phyloP scores from a whole-genome alignment of 257 asterid species.

The Nicotiana paniculata region DNA sequence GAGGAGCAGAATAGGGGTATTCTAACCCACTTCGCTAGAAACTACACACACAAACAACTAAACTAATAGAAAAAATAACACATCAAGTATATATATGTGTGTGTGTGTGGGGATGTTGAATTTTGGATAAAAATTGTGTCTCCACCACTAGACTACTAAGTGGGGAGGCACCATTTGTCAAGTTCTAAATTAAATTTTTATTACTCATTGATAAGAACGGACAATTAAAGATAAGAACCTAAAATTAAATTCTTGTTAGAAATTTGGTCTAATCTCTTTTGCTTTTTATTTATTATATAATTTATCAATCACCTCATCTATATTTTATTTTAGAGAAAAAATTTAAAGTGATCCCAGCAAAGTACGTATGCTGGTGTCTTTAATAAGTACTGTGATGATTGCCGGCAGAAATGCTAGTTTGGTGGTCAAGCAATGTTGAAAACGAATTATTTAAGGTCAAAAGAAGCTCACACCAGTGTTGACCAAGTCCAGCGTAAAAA shows the following conservation, averaged over 20 bases:
- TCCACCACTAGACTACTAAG: too few species aligned
- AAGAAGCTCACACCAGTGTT: not conserved
- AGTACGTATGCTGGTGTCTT: not conserved
- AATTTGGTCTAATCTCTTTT: not conserved
- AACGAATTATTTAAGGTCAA: not conserved
- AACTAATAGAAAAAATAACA: too few species aligned
- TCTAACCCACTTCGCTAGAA: too few species aligned
- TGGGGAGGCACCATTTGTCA: not conserved
- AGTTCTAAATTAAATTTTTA: not conserved
- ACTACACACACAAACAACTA: too few species aligned
- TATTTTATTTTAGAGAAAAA: not conserved
- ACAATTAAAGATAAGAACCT: not conserved
- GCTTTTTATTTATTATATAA: not conserved
- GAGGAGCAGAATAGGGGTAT: too few species aligned
- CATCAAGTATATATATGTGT: too few species aligned
- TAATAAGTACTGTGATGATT: not conserved
- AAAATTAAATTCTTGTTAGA: not conserved
- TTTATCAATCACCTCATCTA: not conserved
- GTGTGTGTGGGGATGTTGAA: too few species aligned
- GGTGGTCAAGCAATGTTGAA: not conserved
- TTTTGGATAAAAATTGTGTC: too few species aligned
- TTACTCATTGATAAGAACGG: not conserved
- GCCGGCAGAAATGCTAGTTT: not conserved
- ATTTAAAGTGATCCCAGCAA: not conserved
- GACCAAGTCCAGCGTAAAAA: not conserved